These are phyloP conservation scores for Blastomyces gilchristii DNA, from an alignment of 2,329 filamentous ascomycete genomes.

Conservation along the genomic window DNA sequence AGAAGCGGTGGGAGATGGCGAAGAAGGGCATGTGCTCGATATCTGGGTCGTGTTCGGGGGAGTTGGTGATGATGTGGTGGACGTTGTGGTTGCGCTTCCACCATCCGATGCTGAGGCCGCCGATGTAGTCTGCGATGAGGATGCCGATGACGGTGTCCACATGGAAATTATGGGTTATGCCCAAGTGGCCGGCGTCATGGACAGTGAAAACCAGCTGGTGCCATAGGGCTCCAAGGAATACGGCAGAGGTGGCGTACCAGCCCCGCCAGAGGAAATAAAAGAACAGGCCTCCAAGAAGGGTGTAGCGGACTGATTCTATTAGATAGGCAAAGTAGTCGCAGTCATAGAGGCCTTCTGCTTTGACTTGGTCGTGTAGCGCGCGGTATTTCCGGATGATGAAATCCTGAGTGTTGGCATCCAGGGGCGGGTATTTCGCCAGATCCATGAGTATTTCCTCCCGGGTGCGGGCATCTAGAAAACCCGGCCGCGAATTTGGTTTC, in stretches of 20 bases:
- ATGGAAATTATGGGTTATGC: conserved; percentile 84
- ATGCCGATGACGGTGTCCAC: conserved; percentile 79
- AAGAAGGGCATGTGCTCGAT: conserved; percentile 88
- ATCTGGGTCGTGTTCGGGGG: conserved; percentile 89
- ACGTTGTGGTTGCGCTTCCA: conserved; percentile 97
- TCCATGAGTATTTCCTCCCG: conserved; percentile 66
- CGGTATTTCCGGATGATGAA: conserved; percentile 72
- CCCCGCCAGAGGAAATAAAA: conserved; percentile 50
- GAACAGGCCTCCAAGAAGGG: conserved; percentile 52
- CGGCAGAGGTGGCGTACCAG: conserved; percentile 60
- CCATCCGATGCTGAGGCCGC: conserved; percentile 86
- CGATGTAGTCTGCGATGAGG: conserved; percentile 77
- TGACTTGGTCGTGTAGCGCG: conserved; percentile 60
- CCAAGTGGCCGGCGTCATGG: conserved; percentile 95
- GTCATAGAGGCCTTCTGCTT: conserved; percentile 64
- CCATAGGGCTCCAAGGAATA: conserved; percentile 76
- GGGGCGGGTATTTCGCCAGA: conserved; percentile 65
- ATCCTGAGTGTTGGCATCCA: conserved; percentile 64
- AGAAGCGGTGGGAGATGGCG: conserved; percentile 71
- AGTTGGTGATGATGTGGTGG: conserved; percentile 92
- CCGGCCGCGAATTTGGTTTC: conserved; percentile 36
- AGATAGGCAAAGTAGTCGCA: conserved; percentile 77
- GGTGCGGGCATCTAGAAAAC: conserved; percentile 63
- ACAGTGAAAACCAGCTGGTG: conserved; percentile 90
- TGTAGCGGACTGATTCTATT: conserved; percentile 63